A percentile compares a stretch with the other conserved stretches of the same genome.
Conservation (phyloP, 495 filamentous ascomycete genomes). For the Penicillium crystallinum region DNA sequence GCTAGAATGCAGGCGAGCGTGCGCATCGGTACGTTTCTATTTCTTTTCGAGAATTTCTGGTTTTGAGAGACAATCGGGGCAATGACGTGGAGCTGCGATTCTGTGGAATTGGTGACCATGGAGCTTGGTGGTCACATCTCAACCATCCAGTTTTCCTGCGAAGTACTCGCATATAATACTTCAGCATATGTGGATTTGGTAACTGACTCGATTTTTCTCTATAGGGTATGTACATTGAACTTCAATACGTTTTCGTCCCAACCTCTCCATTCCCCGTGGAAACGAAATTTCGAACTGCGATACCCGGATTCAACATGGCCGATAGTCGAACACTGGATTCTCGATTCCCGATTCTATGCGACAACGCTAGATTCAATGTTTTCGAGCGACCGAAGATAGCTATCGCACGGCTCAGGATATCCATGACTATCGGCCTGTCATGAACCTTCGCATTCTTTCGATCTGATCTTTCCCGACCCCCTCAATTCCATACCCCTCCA, state of each 20-base stretch:
- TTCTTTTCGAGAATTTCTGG: background rate
- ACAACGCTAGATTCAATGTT: background rate
- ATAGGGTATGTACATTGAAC: constrained; percentile 31
- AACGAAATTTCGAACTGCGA: background rate
- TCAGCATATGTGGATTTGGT: background rate
- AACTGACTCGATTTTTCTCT: constrained; percentile 1
- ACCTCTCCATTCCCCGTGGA: constrained; percentile 2
- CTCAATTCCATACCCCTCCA: constrained; percentile 1
- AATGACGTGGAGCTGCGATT: constrained; percentile 2
- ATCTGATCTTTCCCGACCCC: background rate
- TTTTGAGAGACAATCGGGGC: background rate
- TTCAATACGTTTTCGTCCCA: background rate
- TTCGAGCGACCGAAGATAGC: background rate
- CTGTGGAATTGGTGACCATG: background rate
- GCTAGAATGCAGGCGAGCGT: constrained; percentile 52
- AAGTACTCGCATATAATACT: background rate
- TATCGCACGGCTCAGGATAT: background rate
- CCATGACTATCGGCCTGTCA: background rate
- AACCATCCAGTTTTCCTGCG: background rate
- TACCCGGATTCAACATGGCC: background rate
- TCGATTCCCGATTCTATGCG: background rate
- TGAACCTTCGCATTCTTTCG: constrained; percentile 1
- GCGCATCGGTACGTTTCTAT: constrained; percentile 47
- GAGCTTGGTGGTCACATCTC: background rate
- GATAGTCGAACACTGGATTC: background rate